These are phyloP conservation scores for Houttuynia cordata DNA, from an alignment of 164 flowering plant species.

Conservation along the genomic window DNA sequence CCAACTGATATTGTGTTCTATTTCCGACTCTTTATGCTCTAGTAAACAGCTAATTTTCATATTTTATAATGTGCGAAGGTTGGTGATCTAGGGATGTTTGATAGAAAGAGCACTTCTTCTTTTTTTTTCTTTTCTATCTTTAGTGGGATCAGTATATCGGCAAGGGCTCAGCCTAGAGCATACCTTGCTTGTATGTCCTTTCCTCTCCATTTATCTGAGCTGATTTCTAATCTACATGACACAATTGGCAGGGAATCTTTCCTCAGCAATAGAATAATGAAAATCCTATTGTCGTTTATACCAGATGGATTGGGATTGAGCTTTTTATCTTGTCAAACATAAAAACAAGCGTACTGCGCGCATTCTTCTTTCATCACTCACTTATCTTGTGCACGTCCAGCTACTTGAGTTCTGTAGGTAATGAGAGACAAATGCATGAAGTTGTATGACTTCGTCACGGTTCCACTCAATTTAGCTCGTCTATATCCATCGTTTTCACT, in stretches of 20 bases:
- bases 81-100: background rate
- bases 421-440: too few species aligned
- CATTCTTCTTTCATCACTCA: background rate
- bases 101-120: background rate
- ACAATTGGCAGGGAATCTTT: too few species aligned
- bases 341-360: background rate
- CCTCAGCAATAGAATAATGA: background rate
- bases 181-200: too few species aligned
- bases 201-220: too few species aligned
- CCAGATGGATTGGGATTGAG: background rate
- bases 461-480: too few species aligned
- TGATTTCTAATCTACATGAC: too few species aligned
- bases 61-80: background rate
- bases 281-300: background rate
- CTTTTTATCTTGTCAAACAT: background rate
- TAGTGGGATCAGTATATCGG: slow-evolving; percentile 52
- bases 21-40: background rate
- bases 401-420: too few species aligned
- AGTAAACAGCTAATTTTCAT: background rate
- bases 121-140: too few species aligned
- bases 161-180: too few species aligned
- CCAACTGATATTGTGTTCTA: too few species aligned
- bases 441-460: too few species aligned
- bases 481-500: too few species aligned
- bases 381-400: background rate